phyloP scores from a whole-genome alignment of 108 stramenopile species.

The Epipyxis sp. region DNA sequence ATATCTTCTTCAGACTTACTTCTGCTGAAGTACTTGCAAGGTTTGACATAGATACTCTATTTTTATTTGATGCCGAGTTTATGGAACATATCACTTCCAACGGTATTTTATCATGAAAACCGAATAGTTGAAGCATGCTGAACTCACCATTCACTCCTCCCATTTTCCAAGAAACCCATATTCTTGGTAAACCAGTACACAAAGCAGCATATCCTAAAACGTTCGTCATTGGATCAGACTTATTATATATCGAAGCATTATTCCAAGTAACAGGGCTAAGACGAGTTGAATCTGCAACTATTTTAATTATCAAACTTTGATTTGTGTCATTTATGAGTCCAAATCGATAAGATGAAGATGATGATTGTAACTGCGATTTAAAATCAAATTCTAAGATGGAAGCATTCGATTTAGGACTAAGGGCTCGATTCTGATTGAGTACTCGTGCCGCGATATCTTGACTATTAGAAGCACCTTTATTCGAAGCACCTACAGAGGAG shows the following conservation, averaged over 20 bases:
- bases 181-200: background rate
- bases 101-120: background rate
- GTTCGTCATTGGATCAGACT: background rate
- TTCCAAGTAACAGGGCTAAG: background rate
- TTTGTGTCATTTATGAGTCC: too few relatives aligned
- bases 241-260: background rate
- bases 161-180: background rate
- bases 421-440: too few relatives aligned
- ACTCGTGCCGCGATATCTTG: too few relatives aligned
- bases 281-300: background rate
- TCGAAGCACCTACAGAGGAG: background rate
- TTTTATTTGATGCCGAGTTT: background rate
- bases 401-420: background rate
- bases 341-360: too few relatives aligned
- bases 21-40: too few relatives aligned
- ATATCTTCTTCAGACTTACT: too few relatives aligned
- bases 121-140: background rate
- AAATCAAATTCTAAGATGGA: background rate
- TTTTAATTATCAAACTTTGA: background rate
- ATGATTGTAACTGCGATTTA: background rate
- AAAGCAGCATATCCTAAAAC: slow-evolving; percentile 2
- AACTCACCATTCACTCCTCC: background rate
- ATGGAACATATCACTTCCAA: background rate
- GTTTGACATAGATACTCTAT: too few relatives aligned
- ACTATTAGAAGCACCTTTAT: too few relatives aligned